Evolutionary conservation across 805 yeast species (phyloP).

Genomic region (Candida xiaguanensis): DNA sequence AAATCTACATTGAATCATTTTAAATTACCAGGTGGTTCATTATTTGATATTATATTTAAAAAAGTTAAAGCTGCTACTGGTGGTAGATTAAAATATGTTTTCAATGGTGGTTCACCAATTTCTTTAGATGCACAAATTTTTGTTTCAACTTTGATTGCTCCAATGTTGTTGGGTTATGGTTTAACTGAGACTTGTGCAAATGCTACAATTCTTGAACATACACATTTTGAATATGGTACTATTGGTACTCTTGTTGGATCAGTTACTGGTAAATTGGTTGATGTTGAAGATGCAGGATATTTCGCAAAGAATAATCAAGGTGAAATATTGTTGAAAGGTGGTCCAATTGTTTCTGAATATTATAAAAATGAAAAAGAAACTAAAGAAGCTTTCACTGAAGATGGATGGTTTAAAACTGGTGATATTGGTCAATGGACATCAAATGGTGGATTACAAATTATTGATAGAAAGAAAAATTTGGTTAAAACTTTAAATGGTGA

Average conservation of each 20-base stretch:
- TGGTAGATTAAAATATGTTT: slow-evolving; percentile 66
- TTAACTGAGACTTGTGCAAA: slow-evolving; percentile 95
- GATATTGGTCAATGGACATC: slow-evolving; percentile 93
- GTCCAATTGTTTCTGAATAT: slow-evolving; percentile 69
- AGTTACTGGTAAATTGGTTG: slow-evolving; percentile 82
- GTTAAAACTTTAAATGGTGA: slow-evolving; percentile 97
- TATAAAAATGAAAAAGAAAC: slow-evolving; percentile 84
- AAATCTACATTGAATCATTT: slow-evolving; percentile 61
- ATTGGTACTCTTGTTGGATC: slow-evolving; percentile 84
- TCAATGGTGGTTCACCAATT: slow-evolving; percentile 94
- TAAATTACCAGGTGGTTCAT: slow-evolving; percentile 69
- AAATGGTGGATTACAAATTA: slow-evolving; percentile 73
- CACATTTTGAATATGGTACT: slow-evolving; percentile 64
- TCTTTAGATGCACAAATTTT: slow-evolving; percentile 79
- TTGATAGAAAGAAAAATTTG: slow-evolving; percentile 93
- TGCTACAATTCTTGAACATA: slow-evolving; percentile 64
- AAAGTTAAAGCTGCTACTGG: slow-evolving; percentile 93
- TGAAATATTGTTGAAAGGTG: slow-evolving; percentile 81
- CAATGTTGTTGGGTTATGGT: slow-evolving; percentile 93
- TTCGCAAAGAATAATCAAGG: slow-evolving; percentile 89
- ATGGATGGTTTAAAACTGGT: slow-evolving; percentile 95
- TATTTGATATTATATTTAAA: slow-evolving; percentile 80
- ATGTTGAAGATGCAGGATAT: slow-evolving; percentile 89
- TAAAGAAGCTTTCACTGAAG: slow-evolving; percentile 63
- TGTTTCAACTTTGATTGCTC: slow-evolving; percentile 69